Conservation (phyloP, 495 filamentous ascomycete genomes). For the Penicillium daleae region DNA sequence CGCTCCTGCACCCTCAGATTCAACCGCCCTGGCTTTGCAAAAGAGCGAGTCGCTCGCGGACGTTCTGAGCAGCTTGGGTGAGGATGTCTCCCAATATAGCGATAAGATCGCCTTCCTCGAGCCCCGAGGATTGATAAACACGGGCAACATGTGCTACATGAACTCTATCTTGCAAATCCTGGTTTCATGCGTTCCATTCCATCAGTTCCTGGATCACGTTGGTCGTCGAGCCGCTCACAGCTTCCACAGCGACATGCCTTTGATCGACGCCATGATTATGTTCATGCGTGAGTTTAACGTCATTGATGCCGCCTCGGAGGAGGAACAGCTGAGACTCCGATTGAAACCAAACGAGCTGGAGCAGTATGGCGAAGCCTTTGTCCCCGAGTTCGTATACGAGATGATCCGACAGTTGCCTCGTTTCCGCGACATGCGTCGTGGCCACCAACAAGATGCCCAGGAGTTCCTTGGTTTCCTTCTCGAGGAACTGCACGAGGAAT, state of each 20-base stretch:
- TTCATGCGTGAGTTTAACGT: constrained; percentile 93
- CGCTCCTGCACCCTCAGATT: constrained; percentile 31
- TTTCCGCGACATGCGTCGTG: constrained; percentile 90
- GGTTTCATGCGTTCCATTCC: constrained; percentile 91
- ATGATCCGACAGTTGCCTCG: constrained; percentile 83
- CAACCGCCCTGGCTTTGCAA: constrained; percentile 52
- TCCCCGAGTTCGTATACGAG: constrained; percentile 93
- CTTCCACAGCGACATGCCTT: constrained; percentile 91
- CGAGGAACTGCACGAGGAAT: constrained; percentile 93
- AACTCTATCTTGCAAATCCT: constrained; percentile 97
- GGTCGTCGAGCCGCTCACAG: constrained; percentile 81
- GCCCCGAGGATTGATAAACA: constrained; percentile 93
- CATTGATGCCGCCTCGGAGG: constrained; percentile 75
- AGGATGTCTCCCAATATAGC: constrained; percentile 56
- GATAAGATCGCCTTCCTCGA: constrained; percentile 82
- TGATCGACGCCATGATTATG: constrained; percentile 95
- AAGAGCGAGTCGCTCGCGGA: constrained; percentile 71
- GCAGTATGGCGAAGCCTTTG: constrained; percentile 88
- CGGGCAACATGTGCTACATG: constrained; percentile 99
- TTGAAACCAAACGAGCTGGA: constrained; percentile 84
- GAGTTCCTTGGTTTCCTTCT: constrained; percentile 95
- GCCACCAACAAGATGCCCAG: constrained; percentile 97
- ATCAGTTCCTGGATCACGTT: constrained; percentile 87
- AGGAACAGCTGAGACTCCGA: constrained; percentile 70
- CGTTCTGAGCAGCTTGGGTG: constrained; percentile 67